phyloP scores from a whole-genome alignment of 176 grass and related monocot genomes.

The Aechmea fasciata region DNA sequence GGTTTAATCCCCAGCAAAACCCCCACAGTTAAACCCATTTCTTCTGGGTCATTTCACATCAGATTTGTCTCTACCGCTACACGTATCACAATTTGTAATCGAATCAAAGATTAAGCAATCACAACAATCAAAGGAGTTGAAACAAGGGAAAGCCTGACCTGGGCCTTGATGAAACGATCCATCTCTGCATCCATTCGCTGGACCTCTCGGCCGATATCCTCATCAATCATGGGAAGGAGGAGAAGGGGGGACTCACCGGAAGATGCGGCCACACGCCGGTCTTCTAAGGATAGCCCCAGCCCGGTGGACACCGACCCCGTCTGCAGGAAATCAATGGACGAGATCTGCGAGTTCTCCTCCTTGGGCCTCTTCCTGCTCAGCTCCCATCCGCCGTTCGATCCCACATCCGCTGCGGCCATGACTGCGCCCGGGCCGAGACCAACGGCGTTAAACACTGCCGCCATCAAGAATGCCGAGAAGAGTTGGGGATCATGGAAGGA shows the following conservation, averaged over 20 bases:
- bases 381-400: slow-evolving; percentile 33
- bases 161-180: slow-evolving; percentile 90
- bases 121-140: not conserved
- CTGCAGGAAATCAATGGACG: slow-evolving; percentile 95
- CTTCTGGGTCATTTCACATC: no score
- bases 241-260: slow-evolving; percentile 78
- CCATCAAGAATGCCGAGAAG: slow-evolving; percentile 3
- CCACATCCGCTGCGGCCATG: slow-evolving; percentile 17
- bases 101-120: no score
- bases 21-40: no score
- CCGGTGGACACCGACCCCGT: slow-evolving; percentile 97
- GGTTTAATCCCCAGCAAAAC: no score
- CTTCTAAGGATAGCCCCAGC: slow-evolving; percentile 75
- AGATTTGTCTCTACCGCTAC: no score
- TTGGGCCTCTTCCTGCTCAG: slow-evolving; percentile 66
- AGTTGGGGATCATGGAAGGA: not conserved
- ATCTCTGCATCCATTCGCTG: slow-evolving; percentile 89
- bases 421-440: slow-evolving; percentile 32
- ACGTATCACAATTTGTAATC: no score
- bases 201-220: slow-evolving; percentile 84
- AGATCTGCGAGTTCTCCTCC: slow-evolving; percentile 99
- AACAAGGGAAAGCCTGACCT: slow-evolving; percentile 37
- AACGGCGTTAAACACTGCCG: slow-evolving; percentile 58
- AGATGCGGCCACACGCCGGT: slow-evolving; percentile 58
- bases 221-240: slow-evolving; percentile 71